Evolutionary conservation across 2,329 filamentous ascomycete species (phyloP).

Genomic region (Microthyrium microscopicum): DNA sequence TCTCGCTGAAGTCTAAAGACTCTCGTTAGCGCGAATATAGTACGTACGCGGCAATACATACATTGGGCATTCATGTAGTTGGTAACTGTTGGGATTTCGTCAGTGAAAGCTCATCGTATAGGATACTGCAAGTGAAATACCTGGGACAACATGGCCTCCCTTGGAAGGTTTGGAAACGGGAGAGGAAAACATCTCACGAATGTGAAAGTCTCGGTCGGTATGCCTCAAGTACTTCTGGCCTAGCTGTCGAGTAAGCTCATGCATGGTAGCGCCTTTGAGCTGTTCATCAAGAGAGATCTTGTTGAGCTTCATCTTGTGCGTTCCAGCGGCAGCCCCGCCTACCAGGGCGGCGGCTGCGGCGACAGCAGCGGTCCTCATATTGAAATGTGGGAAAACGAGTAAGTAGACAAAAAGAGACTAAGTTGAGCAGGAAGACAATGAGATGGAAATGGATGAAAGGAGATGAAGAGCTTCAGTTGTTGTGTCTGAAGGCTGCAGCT

Average conservation of each 20-base stretch:
- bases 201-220: conserved; percentile 46
- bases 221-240: conserved; percentile 93
- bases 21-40: conserved; percentile 1
- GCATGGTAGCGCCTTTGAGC: conserved; percentile 63
- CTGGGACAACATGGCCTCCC: conserved; percentile 64
- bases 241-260: conserved; percentile 64
- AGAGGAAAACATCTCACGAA: conserved; percentile 66
- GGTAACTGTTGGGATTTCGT: too few relatives aligned
- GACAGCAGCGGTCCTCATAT: conserved; percentile 67
- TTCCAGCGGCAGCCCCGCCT: conserved; percentile 56
- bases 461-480: background rate
- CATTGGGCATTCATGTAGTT: conserved; percentile 99
- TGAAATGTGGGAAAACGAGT: conserved; percentile 20
- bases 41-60: conserved; percentile 30
- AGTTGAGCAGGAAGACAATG: background rate
- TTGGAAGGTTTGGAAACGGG: conserved; percentile 49
- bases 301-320: conserved; percentile 96
- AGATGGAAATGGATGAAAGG: conserved; percentile 3
- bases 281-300: conserved; percentile 88
- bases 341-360: conserved; percentile 65
- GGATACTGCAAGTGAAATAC: too few relatives aligned
- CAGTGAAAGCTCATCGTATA: too few relatives aligned
- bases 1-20: conserved; percentile 79
- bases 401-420: background rate
- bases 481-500: conserved; percentile 9